phyloP scores from a whole-genome alignment of 1,139 yeast species.

The Pichia sorboxylosa region DNA sequence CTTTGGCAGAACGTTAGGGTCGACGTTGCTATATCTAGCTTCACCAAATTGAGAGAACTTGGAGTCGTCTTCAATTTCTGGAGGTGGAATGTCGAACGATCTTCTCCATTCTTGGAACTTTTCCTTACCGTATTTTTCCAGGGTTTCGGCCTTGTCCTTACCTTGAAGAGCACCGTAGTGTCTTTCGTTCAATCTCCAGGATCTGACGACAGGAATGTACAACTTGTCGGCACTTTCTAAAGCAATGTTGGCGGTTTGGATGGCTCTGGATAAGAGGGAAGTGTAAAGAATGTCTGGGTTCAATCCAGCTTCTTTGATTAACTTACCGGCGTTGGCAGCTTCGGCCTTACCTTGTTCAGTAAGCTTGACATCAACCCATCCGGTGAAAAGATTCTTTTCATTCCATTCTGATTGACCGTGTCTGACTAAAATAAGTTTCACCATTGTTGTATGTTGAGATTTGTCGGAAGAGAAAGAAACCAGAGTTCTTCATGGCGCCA shows the following conservation, averaged over 20 bases:
- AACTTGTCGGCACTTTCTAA: conserved; percentile 80
- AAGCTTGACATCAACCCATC: conserved; percentile 95
- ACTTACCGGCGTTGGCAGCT: conserved; percentile 89
- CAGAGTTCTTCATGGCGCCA: no score
- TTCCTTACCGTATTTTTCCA: conserved; percentile 80
- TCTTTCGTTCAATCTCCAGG: conserved; percentile 98
- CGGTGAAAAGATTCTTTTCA: conserved; percentile 95
- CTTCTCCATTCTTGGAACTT: conserved; percentile 97
- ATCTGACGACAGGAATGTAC: conserved; percentile 86
- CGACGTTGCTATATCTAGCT: conserved; percentile 71
- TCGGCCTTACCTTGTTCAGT: conserved; percentile 79
- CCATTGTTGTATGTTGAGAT: conserved; percentile 27
- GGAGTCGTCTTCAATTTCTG: conserved; percentile 66
- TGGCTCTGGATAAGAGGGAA: conserved; percentile 88
- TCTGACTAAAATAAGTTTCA: conserved; percentile 73
- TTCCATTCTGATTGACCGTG: conserved; percentile 99
- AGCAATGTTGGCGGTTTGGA: conserved; percentile 95
- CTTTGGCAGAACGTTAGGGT: conserved; percentile 78
- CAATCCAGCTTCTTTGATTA: conserved; percentile 77
- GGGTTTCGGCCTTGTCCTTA: conserved; percentile 91
- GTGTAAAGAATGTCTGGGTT: conserved; percentile 85
- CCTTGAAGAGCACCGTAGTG: conserved; percentile 99
- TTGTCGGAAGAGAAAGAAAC: no score
- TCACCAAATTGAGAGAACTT: conserved; percentile 81
- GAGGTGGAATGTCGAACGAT: conserved; percentile 95